Evolutionary conservation across 1,284 basidiomycete species (phyloP).

Genomic region (Afroboletus lepidellus): DNA sequence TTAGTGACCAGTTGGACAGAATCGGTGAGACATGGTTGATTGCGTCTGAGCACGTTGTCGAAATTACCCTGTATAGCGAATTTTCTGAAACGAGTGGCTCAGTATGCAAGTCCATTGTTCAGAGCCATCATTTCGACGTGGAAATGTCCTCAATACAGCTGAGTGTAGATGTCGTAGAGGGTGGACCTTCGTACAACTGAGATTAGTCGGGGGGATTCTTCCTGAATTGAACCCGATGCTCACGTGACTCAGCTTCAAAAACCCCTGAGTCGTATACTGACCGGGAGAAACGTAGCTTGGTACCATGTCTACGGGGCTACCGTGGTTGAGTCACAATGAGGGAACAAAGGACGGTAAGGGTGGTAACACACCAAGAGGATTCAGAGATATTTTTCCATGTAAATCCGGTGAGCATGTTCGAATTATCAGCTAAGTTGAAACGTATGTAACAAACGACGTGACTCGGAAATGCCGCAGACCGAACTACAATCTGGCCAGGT

Average conservation of each 20-base stretch:
- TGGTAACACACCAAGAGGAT: background rate
- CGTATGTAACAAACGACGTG: background rate
- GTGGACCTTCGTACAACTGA: conserved; percentile 1
- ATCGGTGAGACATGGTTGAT: conserved; percentile 19
- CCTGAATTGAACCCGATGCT: background rate
- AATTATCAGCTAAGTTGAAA: background rate
- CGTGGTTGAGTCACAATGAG: background rate
- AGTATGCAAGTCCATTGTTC: background rate
- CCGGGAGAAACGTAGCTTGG: too few species aligned
- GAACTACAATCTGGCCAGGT: conserved; percentile 10
- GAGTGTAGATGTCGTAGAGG: background rate
- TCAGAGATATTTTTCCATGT: background rate
- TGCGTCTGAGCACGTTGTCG: conserved; percentile 23
- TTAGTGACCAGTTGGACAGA: conserved; percentile 11
- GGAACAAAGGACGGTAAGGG: background rate
- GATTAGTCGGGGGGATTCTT: background rate
- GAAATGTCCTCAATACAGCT: background rate
- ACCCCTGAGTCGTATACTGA: conserved; percentile 5
- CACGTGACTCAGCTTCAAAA: background rate
- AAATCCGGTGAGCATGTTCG: background rate
- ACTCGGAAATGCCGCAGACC: background rate
- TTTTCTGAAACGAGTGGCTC: conserved; percentile 22
- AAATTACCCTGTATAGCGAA: conserved; percentile 23
- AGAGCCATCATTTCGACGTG: background rate
- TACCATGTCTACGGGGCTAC: background rate